These are phyloP conservation scores for Neonectria sp. DNA, from an alignment of 2,329 filamentous ascomycete genomes.

Conservation along the genomic window DNA sequence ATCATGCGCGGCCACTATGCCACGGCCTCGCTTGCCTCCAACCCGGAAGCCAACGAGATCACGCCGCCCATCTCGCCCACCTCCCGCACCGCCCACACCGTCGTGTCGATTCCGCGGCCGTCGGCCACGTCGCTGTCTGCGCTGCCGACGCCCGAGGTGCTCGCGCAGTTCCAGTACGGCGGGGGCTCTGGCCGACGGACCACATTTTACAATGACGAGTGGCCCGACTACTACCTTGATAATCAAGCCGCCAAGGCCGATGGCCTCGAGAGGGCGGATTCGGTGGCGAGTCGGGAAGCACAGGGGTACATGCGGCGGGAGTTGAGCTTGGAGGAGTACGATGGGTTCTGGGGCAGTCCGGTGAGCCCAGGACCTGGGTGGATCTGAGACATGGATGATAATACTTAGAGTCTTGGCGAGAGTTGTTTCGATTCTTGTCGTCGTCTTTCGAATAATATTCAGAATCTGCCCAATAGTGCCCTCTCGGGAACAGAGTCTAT, in stretches of 20 bases:
- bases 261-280: slow-evolving; percentile 13
- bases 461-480: slow-evolving; percentile 31
- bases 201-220: slow-evolving; percentile 47
- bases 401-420: not conserved
- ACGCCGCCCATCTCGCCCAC: slow-evolving; percentile 33
- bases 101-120: slow-evolving; percentile 18
- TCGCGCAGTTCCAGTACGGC: slow-evolving; percentile 39
- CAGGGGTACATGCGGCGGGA: slow-evolving; percentile 36
- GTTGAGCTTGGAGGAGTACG: slow-evolving; percentile 39
- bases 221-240: slow-evolving; percentile 52
- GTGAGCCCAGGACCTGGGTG: slow-evolving; percentile 43
- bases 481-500: slow-evolving; percentile 35
- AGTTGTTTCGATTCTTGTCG: not conserved
- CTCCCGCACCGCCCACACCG: slow-evolving; percentile 22
- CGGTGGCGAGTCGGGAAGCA: slow-evolving; percentile 24
- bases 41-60: slow-evolving; percentile 35
- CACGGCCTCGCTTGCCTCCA: slow-evolving; percentile 27
- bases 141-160: slow-evolving; percentile 42
- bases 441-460: slow-evolving; percentile 31
- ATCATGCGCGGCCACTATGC: slow-evolving; percentile 35
- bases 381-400: slow-evolving; percentile 35
- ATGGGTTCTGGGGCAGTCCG: slow-evolving; percentile 39
- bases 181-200: slow-evolving; percentile 14
- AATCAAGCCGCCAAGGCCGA: slow-evolving; percentile 20
- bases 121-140: slow-evolving; percentile 40